Conservation (phyloP, 1,284 basidiomycete species). For the Kwoniella shivajii region DNA sequence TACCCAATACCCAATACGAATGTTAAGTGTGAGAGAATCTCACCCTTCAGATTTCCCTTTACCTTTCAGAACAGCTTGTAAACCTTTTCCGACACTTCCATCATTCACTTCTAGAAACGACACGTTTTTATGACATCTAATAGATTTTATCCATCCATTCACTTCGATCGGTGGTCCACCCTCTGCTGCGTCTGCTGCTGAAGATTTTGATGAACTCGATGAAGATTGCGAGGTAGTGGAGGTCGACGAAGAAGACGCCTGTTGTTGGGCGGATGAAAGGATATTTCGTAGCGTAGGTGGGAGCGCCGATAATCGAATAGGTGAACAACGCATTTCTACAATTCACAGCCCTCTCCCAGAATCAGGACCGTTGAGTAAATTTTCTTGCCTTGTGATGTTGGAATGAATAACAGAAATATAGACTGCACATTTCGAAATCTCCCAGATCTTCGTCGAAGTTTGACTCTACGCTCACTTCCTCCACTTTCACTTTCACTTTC, state of each 20-base stretch:
- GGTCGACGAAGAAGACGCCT: slow-evolving; percentile 9
- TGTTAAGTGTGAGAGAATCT: slow-evolving; percentile 6
- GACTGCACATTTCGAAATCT: no score
- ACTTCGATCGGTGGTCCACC: slow-evolving; percentile 23
- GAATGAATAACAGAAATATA: no score
- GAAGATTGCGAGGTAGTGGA: not conserved
- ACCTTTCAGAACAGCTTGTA: slow-evolving; percentile 77
- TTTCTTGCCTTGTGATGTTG: no score
- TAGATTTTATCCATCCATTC: slow-evolving; percentile 79
- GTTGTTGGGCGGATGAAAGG: not conserved
- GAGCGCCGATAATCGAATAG: slow-evolving; percentile 12
- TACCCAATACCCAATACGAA: not conserved
- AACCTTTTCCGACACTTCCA: slow-evolving; percentile 66
- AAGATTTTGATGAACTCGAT: slow-evolving; percentile 1
- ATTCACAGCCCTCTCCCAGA: no score
- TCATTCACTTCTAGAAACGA: slow-evolving; percentile 82
- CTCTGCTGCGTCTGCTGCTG: not conserved
- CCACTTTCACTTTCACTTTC: no score
- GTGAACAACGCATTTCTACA: slow-evolving; percentile 10
- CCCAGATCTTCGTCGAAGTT: no score
- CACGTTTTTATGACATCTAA: slow-evolving; percentile 81
- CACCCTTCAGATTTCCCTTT: slow-evolving; percentile 41
- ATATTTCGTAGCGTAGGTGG: slow-evolving; percentile 24
- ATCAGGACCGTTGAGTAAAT: no score
- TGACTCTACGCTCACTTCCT: no score